These are phyloP conservation scores for Gracilariopsis chorda DNA, from an alignment of 23 red algal species.

Conservation along the genomic window DNA sequence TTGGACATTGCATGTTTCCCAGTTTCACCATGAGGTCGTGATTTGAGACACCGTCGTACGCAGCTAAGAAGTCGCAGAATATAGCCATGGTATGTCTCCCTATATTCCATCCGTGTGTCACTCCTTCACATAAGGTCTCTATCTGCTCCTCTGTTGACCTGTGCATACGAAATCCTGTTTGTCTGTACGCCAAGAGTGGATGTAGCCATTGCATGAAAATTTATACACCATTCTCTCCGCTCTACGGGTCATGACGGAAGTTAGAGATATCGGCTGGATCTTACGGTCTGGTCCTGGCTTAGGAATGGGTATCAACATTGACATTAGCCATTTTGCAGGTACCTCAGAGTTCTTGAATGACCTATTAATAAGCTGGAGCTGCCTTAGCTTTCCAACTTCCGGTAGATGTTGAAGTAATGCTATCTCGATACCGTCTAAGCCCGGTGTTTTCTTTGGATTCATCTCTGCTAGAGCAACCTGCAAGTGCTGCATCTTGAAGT, in stretches of 20 bases:
- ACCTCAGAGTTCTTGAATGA: neutral
- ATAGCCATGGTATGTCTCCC: neutral
- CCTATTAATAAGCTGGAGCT: neutral
- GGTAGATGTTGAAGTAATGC: neutral
- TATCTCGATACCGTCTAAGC: neutral
- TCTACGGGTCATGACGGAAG: neutral
- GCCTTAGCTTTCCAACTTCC: neutral
- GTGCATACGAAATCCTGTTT: neutral
- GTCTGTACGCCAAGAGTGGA: neutral
- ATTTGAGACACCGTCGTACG: neutral
- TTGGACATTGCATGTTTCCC: neutral
- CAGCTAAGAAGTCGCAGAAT: neutral
- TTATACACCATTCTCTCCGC: neutral
- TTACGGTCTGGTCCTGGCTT: neutral
- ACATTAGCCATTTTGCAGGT: neutral
- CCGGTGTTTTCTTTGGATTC: neutral
- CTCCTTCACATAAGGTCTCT: neutral
- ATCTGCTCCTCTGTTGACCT: neutral
- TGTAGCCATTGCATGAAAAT: neutral
- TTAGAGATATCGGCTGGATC: neutral
- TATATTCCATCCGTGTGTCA: neutral
- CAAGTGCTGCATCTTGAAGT: neutral
- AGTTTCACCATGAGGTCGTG: neutral
- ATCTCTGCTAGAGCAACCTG: neutral
- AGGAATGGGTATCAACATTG: neutral